Conservation (phyloP, 768 basidiomycete species). For the Lactarius evosmus region DNA sequence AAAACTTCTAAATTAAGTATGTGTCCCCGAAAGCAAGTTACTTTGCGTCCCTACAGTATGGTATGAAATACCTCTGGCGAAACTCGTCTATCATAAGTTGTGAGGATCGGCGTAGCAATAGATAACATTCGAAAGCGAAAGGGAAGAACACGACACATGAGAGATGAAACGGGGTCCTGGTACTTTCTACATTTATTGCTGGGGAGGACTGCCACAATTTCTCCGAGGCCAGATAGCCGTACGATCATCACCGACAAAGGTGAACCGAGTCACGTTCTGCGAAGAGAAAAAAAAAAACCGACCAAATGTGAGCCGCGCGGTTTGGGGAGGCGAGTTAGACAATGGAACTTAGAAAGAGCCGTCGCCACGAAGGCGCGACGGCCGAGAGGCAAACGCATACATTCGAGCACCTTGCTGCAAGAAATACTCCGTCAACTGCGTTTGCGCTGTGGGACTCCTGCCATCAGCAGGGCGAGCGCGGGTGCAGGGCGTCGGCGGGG, state of each 20-base stretch:
- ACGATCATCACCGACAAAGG: constrained; percentile 4
- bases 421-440: constrained; percentile 56
- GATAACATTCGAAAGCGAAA: constrained; percentile 5
- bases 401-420: constrained; percentile 56
- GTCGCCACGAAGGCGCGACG: constrained; percentile 26
- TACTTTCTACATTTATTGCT: constrained; percentile 7
- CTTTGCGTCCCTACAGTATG: constrained; percentile 23
- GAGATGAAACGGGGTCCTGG: background rate
- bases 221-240: background rate
- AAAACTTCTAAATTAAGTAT: constrained; percentile 26
- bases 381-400: constrained; percentile 46
- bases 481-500: constrained; percentile 19
- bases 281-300: constrained; percentile 8
- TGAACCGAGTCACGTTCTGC: constrained; percentile 22
- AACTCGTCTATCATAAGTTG: constrained; percentile 23
- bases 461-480: constrained; percentile 15
- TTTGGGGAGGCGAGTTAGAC: constrained; percentile 6
- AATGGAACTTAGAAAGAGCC: constrained; percentile 28
- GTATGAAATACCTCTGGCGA: constrained; percentile 14
- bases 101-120: constrained; percentile 20
- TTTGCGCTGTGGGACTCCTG: constrained; percentile 38
- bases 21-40: constrained; percentile 13
- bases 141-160: constrained; percentile 17
- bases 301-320: constrained; percentile 18
- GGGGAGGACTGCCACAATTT: background rate